phyloP scores from a whole-genome alignment of 768 basidiomycete genomes.

The Podaxis sp. region DNA sequence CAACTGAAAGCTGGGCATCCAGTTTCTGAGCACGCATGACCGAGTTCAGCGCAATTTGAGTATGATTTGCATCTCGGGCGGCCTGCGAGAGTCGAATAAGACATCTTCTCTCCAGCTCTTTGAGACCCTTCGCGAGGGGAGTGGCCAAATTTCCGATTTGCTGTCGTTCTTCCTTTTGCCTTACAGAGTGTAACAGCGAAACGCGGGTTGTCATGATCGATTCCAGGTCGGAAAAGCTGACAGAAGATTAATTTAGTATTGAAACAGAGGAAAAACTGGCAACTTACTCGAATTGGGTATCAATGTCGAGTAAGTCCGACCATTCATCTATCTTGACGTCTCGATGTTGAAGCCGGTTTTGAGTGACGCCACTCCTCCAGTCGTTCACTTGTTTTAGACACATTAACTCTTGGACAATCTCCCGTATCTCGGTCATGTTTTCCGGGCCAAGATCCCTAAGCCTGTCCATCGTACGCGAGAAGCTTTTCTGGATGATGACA shows the following conservation, averaged over 20 bases:
- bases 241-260: conserved; percentile 7
- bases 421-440: conserved; percentile 71
- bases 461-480: conserved; percentile 58
- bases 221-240: conserved; percentile 74
- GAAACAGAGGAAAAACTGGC: neutral
- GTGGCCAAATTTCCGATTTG: conserved; percentile 70
- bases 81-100: conserved; percentile 67
- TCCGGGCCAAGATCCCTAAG: conserved; percentile 70
- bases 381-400: conserved; percentile 72
- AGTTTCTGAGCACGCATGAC: conserved; percentile 71
- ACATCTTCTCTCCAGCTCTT: conserved; percentile 62
- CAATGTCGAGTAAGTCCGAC: conserved; percentile 42
- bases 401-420: conserved; percentile 67
- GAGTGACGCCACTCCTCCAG: conserved; percentile 45
- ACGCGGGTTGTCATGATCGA: conserved; percentile 75
- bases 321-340: conserved; percentile 30
- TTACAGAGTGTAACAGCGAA: conserved; percentile 70
- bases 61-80: conserved; percentile 62
- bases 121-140: conserved; percentile 45
- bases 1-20: conserved; percentile 36
- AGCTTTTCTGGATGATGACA: conserved; percentile 39
- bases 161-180: conserved; percentile 66
- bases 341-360: conserved; percentile 28
- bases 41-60: conserved; percentile 85
- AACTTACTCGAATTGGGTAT: conserved; percentile 64